Evolutionary conservation across 176 grass and related monocot species (phyloP).

Genomic region (Oryza rufipogon): DNA sequence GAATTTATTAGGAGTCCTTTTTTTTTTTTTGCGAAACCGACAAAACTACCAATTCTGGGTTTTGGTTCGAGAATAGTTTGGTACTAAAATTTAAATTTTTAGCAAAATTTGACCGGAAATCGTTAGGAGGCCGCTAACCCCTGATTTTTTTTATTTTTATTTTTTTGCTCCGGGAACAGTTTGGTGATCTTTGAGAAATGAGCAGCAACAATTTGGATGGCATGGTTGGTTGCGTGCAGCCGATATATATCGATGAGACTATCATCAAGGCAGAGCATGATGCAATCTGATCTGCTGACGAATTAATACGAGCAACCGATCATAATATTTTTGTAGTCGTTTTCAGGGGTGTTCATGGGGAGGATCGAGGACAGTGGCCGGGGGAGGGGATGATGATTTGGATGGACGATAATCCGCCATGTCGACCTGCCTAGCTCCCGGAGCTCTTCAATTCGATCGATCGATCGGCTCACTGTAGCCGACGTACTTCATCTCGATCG

Average conservation of each 20-base stretch:
- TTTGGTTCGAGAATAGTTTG: no score
- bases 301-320: not conserved
- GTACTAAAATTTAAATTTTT: no score
- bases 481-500: not conserved
- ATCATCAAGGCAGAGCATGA: not conserved
- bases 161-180: no score
- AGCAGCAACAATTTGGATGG: not conserved
- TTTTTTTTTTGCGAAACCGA: no score
- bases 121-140: no score
- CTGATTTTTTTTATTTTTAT: no score
- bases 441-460: not conserved
- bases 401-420: slow-evolving; percentile 26
- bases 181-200: not conserved
- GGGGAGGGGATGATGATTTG: not conserved
- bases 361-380: not conserved
- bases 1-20: no score
- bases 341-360: slow-evolving; percentile 6
- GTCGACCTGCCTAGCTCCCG: not conserved
- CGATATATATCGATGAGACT: not conserved
- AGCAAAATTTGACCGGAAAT: no score
- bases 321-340: not conserved
- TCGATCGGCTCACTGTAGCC: not conserved
- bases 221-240: not conserved
- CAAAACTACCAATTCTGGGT: no score
- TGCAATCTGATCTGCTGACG: not conserved